Conservation (phyloP, 306 rosid genomes). For the Quercus rubra region DNA sequence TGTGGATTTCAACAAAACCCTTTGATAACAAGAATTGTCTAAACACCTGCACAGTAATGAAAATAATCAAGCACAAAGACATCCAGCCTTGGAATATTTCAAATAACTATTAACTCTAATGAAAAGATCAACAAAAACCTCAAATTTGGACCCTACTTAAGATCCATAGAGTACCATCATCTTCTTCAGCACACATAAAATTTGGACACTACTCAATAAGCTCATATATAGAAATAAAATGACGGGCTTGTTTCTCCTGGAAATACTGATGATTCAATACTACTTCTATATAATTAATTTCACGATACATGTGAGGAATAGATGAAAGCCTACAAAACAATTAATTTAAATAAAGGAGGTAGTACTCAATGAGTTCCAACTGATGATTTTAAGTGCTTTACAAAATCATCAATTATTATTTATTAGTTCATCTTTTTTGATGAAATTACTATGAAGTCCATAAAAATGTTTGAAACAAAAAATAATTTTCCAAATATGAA, state of each 20-base stretch:
- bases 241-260: neutral
- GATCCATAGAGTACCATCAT: too few relatives aligned
- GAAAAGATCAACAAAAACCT: neutral
- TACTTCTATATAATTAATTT: neutral
- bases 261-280: neutral
- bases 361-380: neutral
- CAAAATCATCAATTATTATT: neutral
- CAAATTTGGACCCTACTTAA: too few relatives aligned
- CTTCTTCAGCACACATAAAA: neutral
- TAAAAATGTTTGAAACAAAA: neutral
- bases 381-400: neutral
- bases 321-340: neutral
- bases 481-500: neutral
- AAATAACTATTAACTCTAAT: neutral
- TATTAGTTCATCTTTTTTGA: neutral
- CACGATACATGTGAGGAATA: neutral
- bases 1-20: conserved; percentile 68
- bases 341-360: neutral
- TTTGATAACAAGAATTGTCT: conserved; percentile 58
- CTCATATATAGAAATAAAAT: neutral
- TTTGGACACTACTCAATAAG: neutral
- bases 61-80: conserved; percentile 10
- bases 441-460: neutral
- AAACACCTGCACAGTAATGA: conserved; percentile 48
- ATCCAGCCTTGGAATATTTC: neutral